Conservation (phyloP, 225 moss, liverwort and hornwort genomes). For the Neckera pumila region DNA sequence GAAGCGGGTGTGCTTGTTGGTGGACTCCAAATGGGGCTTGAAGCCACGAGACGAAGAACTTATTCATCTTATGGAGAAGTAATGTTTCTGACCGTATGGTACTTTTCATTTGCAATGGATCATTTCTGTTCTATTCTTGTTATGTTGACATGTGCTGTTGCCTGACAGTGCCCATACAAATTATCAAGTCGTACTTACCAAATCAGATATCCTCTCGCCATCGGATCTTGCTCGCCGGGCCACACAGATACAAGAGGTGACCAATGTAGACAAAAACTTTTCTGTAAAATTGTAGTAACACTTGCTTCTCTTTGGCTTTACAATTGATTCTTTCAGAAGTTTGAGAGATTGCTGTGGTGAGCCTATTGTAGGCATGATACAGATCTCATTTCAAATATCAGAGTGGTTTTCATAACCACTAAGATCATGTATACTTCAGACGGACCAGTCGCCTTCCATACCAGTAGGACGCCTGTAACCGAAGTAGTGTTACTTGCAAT, state of each 20-base stretch:
- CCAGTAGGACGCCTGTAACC: background rate
- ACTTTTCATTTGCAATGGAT: background rate
- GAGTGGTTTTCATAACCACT: background rate
- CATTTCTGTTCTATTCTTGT: background rate
- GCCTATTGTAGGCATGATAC: background rate
- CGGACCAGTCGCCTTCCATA: background rate
- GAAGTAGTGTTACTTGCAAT: background rate
- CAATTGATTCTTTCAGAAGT: background rate
- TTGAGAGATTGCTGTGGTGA: background rate
- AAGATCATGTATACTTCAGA: background rate
- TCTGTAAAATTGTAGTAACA: background rate
- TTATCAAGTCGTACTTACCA: constrained; percentile 80
- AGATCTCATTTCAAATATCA: background rate
- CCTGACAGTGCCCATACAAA: constrained; percentile 57
- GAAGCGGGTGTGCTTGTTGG: constrained; percentile 81
- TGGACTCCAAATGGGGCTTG: constrained; percentile 96
- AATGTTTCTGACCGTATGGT: background rate
- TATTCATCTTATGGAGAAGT: constrained; percentile 91
- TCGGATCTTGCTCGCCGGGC: constrained; percentile 83
- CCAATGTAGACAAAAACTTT: background rate
- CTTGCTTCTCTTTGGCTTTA: background rate
- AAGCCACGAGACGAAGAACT: constrained; percentile 85
- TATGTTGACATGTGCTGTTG: background rate
- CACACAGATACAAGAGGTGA: constrained; percentile 75
- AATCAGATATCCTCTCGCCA: constrained; percentile 75